Base-by-base conservation (phyloP, 2,329 filamentous ascomycete genomes). In the Leptographium wingfieldii region DNA sequence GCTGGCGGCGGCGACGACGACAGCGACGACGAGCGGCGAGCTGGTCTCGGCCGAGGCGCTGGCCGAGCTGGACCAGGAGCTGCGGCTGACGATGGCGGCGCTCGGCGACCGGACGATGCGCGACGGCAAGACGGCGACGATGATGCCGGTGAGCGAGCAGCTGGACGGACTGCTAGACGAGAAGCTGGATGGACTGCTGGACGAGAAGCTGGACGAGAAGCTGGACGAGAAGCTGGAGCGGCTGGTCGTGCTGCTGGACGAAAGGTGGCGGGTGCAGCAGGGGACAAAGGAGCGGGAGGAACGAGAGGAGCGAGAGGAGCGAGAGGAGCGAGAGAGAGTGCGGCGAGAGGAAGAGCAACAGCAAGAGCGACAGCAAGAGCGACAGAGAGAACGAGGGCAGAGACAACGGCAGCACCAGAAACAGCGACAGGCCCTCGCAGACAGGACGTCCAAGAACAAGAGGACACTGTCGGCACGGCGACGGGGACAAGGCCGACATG, bases 211-310 rank as follows among this genome's bases (percentile, higher is more conserved):
- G 12, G 38, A 40, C 38, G 38, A 10, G 35, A 5, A 7, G 35
- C 35, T 84, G 69, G 81, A 78, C 63, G 83, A 85, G 66, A 79
- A 77, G 22, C 72, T 87, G 40, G 81, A 77, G 49, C 85, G 83
- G 56, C 72, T 91, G 54, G 54, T 56, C n/a, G 27, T 38, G 55
- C 73, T 92, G 10, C 88, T 92, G 53, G 87, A 91, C 64, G 84
- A 90, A 70, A 88, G 87, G 69, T 77, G 90, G 57, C 74, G 78
- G 55, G 71, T 84, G 40, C 64, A 60, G 25, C 19, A 59, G 43
- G 76, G 90, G 55, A 86, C 90, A 63, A 84, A 88, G 69, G 87
- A n/a, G 46, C 35, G 25, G 43, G 9, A 40, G 43, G 31, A 56
- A 1, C 9, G 43, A 19, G 14, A n/a, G 43, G 14, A 38, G 43